These are phyloP conservation scores for Aspergillus egyptiacus DNA, from an alignment of 495 filamentous ascomycete species.

Conservation along the genomic window DNA sequence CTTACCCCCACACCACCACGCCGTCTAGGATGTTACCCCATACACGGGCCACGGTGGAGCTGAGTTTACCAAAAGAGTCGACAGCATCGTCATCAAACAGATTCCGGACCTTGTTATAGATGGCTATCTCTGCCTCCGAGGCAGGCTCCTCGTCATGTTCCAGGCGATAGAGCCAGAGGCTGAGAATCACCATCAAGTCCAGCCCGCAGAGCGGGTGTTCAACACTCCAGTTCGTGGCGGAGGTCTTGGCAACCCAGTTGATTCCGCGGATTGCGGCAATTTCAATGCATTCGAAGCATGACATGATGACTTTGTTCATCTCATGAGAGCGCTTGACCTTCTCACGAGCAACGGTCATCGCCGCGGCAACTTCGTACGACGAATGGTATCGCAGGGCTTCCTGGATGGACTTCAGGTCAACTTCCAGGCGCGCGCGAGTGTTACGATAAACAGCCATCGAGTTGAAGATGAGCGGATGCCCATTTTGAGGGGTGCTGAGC, in stretches of 20 bases:
- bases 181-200: conserved; percentile 98
- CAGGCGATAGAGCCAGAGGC: conserved; percentile 95
- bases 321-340: conserved; percentile 90
- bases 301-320: conserved; percentile 97
- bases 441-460: conserved; percentile 97
- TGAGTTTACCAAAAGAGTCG: conserved; percentile 76
- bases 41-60: conserved; percentile 85
- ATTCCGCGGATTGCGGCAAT: conserved; percentile 91
- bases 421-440: conserved; percentile 84
- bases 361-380: conserved; percentile 90
- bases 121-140: conserved; percentile 80
- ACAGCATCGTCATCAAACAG: conserved; percentile 88
- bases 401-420: conserved; percentile 91
- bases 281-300: conserved; percentile 97
- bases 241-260: conserved; percentile 95
- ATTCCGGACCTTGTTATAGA: conserved; percentile 92
- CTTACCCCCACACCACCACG: conserved; percentile 96
- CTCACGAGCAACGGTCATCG: conserved; percentile 90
- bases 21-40: conserved; percentile 99
- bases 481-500: conserved; percentile 90
- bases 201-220: conserved; percentile 96
- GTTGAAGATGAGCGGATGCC: conserved; percentile 98
- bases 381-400: conserved; percentile 96
- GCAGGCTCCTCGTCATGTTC: conserved; percentile 97
- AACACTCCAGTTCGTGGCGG: conserved; percentile 97